phyloP scores from a whole-genome alignment of 192 early-diverging fungal species.

The Coemansia sp. region DNA sequence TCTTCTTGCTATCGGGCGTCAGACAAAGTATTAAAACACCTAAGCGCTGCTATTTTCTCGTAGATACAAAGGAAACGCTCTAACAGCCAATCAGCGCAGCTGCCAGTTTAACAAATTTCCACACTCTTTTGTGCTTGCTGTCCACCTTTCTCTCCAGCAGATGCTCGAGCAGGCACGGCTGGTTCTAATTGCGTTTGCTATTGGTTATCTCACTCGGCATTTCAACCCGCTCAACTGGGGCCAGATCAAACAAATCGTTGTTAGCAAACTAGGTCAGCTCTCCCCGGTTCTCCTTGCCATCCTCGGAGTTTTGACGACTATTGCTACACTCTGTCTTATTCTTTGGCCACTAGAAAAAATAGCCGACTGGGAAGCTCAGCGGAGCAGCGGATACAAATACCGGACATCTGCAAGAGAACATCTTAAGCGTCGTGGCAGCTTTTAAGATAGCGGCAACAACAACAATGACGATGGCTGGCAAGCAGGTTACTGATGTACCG shows the following conservation, averaged over 20 bases:
- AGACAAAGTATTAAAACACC: too few relatives aligned
- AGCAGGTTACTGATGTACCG: background rate
- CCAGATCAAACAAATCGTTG: conserved; percentile 44
- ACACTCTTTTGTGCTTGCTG: background rate
- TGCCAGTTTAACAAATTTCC: background rate
- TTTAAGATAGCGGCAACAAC: conserved; percentile 13
- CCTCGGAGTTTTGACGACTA: conserved; percentile 24
- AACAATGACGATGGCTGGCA: background rate
- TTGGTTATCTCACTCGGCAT: conserved; percentile 56
- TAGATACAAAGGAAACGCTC: too few relatives aligned
- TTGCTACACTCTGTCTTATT: conserved; percentile 25
- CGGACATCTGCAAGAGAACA: conserved; percentile 52
- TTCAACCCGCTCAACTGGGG: conserved; percentile 56
- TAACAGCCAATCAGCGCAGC: too few relatives aligned
- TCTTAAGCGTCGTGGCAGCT: conserved; percentile 56
- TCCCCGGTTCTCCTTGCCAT: conserved; percentile 33
- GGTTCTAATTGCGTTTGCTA: conserved; percentile 55
- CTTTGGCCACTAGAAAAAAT: conserved; percentile 50
- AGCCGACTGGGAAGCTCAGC: conserved; percentile 48
- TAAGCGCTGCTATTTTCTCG: too few relatives aligned
- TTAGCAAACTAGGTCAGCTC: conserved; percentile 38
- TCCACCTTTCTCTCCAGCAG: background rate
- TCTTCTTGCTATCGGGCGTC: too few relatives aligned
- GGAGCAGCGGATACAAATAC: conserved; percentile 36
- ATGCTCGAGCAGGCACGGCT: conserved; percentile 56